Base-by-base conservation (phyloP, 2,329 filamentous ascomycete genomes). In the Monilinia vaccinii-corymbosi region DNA sequence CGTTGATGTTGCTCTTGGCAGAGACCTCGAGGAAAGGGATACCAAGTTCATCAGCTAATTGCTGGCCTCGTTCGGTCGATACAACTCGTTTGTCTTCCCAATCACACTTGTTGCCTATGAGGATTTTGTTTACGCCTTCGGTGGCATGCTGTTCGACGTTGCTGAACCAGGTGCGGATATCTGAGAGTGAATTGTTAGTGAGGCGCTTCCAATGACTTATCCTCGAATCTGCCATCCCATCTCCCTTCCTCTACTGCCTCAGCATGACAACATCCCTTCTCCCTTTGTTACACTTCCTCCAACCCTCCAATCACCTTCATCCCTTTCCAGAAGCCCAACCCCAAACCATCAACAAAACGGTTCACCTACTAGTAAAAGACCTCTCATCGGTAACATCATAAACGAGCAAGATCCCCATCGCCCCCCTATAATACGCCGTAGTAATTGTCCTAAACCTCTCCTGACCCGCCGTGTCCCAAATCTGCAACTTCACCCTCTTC, bases 351-450 rank as follows among this genome's bases (percentile, higher is more conserved):
- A 56, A 44, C 10, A 9, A n/a, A 55, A 51, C 34, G 42, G 18
- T 36, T 49, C 23, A 63, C 66, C 25, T 68, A 73, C 97, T 99
- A 85, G 99, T 97, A 88, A 99, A 99, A 47, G 91, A 96, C 77
- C 97, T 93, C 92, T 97, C 96, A 76, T 99, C 94, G 53, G 94
- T 99, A 70, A 99, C 94, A 77, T 99, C 94, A 77, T 99, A 99
- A 57, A 97, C 93, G 65, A 99, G 82, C 74, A 97, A 79, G 69
- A 97, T 97, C 63, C 94, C 94, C 93, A 97, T 97, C 67, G 94
- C 94, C 71, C 94, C 94, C 72, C 94, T 84, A 77, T 99, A 99
- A 79, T 99, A 99, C 68, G 94, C 93, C 51, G 94, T 97, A 57
- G 94, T 99, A 78, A 99, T 99, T 66, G 94, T 99, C 68, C 94